These are phyloP conservation scores for Sphagnum magellanicum DNA, from an alignment of 228 moss, liverwort and hornwort species.

Conservation along the genomic window DNA sequence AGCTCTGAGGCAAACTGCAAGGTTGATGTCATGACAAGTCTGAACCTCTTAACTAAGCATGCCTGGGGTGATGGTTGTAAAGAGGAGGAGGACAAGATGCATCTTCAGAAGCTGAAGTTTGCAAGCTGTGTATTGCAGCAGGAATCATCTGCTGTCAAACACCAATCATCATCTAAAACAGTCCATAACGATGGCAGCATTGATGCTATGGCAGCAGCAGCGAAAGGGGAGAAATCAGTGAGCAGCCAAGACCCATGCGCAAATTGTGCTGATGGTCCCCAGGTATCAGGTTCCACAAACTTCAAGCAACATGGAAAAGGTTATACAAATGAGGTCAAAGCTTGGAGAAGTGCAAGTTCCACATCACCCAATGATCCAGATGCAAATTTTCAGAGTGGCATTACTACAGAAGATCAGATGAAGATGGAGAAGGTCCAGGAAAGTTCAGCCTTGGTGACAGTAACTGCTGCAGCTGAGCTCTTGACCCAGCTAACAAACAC, in stretches of 20 bases:
- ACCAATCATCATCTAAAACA: constrained; percentile 4
- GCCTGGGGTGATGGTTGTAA: constrained; percentile 4
- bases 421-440: not conserved
- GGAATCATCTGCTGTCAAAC: not conserved
- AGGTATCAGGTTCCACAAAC: constrained; percentile 8
- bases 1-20: constrained; percentile 3
- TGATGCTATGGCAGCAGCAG: constrained; percentile 15
- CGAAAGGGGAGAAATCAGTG: no score
- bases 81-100: not conserved
- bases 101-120: not conserved
- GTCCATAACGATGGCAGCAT: not conserved
- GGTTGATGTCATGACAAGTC: not conserved
- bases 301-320: not conserved
- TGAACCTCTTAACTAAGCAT: not conserved
- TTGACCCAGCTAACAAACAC: constrained; percentile 46
- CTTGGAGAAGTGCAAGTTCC: constrained; percentile 17
- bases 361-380: constrained; percentile 6
- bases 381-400: constrained; percentile 24
- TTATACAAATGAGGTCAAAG: constrained; percentile 2
- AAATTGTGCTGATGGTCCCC: constrained; percentile 10
- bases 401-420: constrained; percentile 26
- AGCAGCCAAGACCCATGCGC: constrained; percentile 27
- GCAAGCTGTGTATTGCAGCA: not conserved
- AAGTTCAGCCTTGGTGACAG: constrained; percentile 15
- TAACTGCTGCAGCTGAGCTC: constrained; percentile 57